A percentile compares a stretch with the other conserved stretches of the same genome.
phyloP scores from a whole-genome alignment of 23 red algal species.

The Gracilaria caudata region DNA sequence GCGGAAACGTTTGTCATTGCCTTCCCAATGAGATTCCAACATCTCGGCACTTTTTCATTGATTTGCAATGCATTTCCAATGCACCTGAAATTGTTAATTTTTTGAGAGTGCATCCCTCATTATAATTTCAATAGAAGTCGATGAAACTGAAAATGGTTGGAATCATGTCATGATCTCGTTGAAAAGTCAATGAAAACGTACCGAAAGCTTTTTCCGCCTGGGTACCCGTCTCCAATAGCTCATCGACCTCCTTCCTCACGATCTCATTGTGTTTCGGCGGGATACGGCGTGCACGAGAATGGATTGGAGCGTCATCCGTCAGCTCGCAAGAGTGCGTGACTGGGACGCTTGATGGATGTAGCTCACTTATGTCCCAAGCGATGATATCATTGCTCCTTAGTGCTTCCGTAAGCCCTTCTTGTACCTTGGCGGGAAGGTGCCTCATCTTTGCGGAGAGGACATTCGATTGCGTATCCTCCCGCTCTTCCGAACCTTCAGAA shows the following conservation, averaged over 20 bases:
- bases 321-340: constrained; percentile 37
- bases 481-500: neutral
- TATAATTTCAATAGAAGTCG: too few relatives aligned
- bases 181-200: too few relatives aligned
- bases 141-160: too few relatives aligned
- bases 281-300: neutral
- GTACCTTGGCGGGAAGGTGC: neutral
- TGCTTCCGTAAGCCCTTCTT: neutral
- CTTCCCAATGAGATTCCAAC: too few relatives aligned
- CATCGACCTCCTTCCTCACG: constrained; percentile 11
- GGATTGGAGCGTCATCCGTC: constrained; percentile 26
- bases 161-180: too few relatives aligned
- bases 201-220: too few relatives aligned
- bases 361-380: neutral
- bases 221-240: neutral
- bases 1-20: too few relatives aligned
- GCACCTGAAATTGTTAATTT: too few relatives aligned
- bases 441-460: neutral
- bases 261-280: constrained; percentile 37
- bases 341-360: neutral
- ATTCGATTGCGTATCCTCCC: neutral
- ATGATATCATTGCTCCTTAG: constrained; percentile 15
- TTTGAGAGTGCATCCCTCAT: too few relatives aligned
- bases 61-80: too few relatives aligned
- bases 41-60: too few relatives aligned